These are phyloP conservation scores for Hevea brasiliensis DNA, from an alignment of 345 rosid genomes.

Conservation along the genomic window DNA sequence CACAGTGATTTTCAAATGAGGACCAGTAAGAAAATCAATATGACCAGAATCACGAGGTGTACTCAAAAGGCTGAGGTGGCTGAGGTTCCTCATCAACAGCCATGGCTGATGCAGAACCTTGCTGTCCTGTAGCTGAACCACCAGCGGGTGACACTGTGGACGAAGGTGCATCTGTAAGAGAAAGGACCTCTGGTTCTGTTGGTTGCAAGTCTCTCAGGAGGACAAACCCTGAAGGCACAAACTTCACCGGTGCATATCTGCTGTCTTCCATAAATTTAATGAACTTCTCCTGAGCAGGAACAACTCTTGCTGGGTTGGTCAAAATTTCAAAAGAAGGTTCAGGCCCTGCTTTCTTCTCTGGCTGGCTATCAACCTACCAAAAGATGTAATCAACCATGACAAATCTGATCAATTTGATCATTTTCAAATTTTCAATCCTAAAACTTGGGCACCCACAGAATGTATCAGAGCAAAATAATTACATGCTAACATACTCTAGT, in stretches of 20 bases:
- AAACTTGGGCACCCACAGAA: background rate
- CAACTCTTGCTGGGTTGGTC: constrained; percentile 97
- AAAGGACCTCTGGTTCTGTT: constrained; percentile 79
- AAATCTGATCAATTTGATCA: background rate
- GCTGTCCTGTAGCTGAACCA: constrained; percentile 62
- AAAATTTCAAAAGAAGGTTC: constrained; percentile 81
- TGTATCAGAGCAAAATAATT: background rate
- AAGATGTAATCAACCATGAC: background rate
- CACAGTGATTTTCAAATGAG: background rate
- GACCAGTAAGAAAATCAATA: background rate
- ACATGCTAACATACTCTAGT: too few relatives aligned
- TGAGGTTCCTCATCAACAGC: constrained; percentile 95
- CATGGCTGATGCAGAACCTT: constrained; percentile 76
- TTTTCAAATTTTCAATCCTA: background rate
- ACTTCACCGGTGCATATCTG: constrained; percentile 89
- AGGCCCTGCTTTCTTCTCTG: constrained; percentile 86
- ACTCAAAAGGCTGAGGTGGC: constrained; percentile 96
- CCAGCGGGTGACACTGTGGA: constrained; percentile 59
- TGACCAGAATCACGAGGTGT: constrained; percentile 43
- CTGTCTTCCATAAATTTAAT: constrained; percentile 78
- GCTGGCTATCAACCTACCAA: constrained; percentile 71
- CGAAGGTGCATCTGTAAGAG: constrained; percentile 85
- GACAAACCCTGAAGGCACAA: constrained; percentile 92
- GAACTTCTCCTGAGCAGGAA: constrained; percentile 89
- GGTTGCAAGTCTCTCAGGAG: constrained; percentile 80